phyloP scores from a whole-genome alignment of 108 stramenopile species.

The Skeletonema menzelii region DNA sequence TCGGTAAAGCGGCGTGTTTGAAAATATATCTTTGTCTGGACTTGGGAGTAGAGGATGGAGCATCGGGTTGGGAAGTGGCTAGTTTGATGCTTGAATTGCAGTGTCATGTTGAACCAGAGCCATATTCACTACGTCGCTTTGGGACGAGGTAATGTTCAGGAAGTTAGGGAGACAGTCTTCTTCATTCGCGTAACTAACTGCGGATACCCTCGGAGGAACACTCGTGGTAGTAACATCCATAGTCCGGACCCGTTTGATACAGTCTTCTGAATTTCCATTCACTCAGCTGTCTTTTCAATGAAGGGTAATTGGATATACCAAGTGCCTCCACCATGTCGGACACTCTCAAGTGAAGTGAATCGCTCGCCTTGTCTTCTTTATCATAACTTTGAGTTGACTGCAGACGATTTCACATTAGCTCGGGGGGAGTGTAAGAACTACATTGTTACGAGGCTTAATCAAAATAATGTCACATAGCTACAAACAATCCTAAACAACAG shows the following conservation, averaged over 20 bases:
- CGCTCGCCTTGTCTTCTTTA: too few relatives aligned
- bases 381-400: too few relatives aligned
- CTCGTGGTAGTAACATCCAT: slow-evolving; percentile 1
- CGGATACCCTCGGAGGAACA: neutral
- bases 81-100: slow-evolving; percentile 22
- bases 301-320: neutral
- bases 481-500: too few relatives aligned
- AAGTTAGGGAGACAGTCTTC: neutral
- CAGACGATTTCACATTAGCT: too few relatives aligned
- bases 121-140: slow-evolving; percentile 23
- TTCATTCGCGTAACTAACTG: neutral
- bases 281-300: neutral
- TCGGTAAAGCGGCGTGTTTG: slow-evolving; percentile 12
- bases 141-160: neutral
- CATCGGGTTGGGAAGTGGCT: slow-evolving; percentile 28
- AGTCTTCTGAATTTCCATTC: neutral
- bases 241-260: neutral
- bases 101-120: slow-evolving; percentile 36
- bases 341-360: too few relatives aligned
- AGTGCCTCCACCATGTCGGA: neutral
- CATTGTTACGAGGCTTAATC: too few relatives aligned
- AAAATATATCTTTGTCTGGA: slow-evolving; percentile 30
- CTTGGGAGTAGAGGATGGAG: slow-evolving; percentile 40
- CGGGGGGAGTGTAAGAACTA: too few relatives aligned
- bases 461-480: too few relatives aligned